Evolutionary conservation across 2,329 filamentous ascomycete species (phyloP).

Genomic region (Aspergillus fumigatiaffinis): DNA sequence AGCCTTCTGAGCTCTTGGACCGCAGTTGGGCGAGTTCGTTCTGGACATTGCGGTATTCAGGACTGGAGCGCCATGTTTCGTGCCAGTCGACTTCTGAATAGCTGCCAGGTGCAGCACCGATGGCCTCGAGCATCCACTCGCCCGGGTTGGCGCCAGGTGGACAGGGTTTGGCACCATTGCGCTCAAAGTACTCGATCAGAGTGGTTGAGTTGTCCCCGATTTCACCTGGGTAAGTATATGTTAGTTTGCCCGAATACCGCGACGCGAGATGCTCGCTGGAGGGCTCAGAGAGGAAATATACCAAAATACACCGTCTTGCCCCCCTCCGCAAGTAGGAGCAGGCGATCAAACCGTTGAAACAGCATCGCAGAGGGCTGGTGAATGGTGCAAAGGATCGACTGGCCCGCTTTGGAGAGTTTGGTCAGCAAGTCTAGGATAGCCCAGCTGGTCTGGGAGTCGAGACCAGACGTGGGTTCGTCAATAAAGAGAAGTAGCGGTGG

Average conservation of each 20-base stretch:
- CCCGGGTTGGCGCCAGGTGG: conserved; percentile 65
- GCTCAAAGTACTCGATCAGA: conserved; percentile 61
- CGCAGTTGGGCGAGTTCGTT: conserved; percentile 52
- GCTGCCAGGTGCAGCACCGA: conserved; percentile 60
- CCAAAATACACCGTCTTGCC: conserved; percentile 67
- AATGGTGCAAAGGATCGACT: conserved; percentile 91
- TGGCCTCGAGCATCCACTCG: conserved; percentile 67
- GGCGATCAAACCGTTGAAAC: conserved; percentile 75
- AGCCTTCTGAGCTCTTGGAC: conserved; percentile 30
- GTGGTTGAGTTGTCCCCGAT: conserved; percentile 58
- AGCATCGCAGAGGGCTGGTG: conserved; percentile 96
- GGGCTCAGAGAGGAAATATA: too few species aligned
- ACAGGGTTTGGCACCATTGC: conserved; percentile 59
- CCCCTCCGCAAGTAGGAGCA: conserved; percentile 62
- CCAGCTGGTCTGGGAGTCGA: conserved; percentile 92
- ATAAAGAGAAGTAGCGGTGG: conserved; percentile 85
- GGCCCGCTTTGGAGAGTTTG: conserved; percentile 82
- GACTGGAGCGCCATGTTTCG: conserved; percentile 56
- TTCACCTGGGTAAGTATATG: conserved; percentile 40
- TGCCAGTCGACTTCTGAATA: conserved; percentile 62
- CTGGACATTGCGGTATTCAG: conserved; percentile 55
- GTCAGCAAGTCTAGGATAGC: conserved; percentile 83
- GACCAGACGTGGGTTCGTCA: conserved; percentile 90
- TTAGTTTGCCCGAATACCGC: too few species aligned
- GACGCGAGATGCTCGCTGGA: too few species aligned